Base-by-base conservation (phyloP, 1,139 yeast species). In the Protomyces inundatus region DNA sequence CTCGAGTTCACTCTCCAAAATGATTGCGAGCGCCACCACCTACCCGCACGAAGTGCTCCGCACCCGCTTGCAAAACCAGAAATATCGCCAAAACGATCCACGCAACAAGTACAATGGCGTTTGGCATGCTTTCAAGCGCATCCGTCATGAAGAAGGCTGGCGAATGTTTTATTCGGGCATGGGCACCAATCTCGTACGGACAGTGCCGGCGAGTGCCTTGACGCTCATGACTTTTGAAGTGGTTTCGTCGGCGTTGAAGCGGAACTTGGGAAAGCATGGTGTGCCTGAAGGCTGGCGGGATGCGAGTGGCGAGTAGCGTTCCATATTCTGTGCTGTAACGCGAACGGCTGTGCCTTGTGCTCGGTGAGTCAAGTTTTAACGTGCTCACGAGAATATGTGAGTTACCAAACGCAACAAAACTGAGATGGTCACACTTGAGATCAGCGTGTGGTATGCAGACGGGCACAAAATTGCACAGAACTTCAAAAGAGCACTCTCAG, bases 1-100 rank as follows among this genome's bases (percentile, higher is more conserved):
- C 23, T 95, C 98, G 1, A 88, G 96, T 1, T 83, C 93, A 9
- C 71, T 86, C 9, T 87, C 97, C 5, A 93, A 93, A 73, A 88
- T 91, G 86, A 80, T 87, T 62, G 98, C 98, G 2, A 86, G 95
- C 62, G 80, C 90, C 1, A 80, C 90, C 64, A 91, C 98, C 0
- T 93, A 93, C 72, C 98, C 98, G 1, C 99, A 93, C 76, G 99
- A 93, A 74, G 93, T 93, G 52, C 79, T 95, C 59, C 82, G 99
- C 70, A 91, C 98, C 3, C 81, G 98, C 71, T 82, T 90, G 82
- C 98, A 93, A 76, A 83, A 88, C 68, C 69, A 71, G 32, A 68
- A 72, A 66, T 58, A 34, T 33, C 42, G 56, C 23, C 57, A 71
- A 16, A 37, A 42, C 46, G 64, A 65, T 16, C 42, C 56, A 34